Percentiles rank a stretch among this genome's conserved stretches.
These are phyloP conservation scores for Coemansia sp. DNA, from an alignment of 192 early-diverging fungal species.

Conservation along the genomic window DNA sequence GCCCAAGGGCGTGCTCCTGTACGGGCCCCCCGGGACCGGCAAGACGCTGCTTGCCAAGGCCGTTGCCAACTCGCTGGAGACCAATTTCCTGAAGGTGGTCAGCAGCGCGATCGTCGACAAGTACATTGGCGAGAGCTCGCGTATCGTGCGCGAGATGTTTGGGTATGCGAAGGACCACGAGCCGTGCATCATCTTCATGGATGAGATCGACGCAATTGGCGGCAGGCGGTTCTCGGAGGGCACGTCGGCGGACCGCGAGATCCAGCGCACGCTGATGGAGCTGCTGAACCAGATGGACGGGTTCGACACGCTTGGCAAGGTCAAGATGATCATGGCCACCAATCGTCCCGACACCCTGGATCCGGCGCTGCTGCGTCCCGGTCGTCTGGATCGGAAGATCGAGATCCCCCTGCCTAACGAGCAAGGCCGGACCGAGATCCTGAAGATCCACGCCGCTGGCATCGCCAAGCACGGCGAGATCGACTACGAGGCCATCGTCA, in stretches of 20 bases:
- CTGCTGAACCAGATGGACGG: slow-evolving; percentile 99
- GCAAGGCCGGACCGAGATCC: slow-evolving; percentile 91
- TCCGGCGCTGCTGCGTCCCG: slow-evolving; percentile 94
- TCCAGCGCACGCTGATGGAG: slow-evolving; percentile 99
- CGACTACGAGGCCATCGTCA: slow-evolving; percentile 98
- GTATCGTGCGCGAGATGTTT: slow-evolving; percentile 99
- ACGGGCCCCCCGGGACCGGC: slow-evolving; percentile 96
- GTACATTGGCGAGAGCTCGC: slow-evolving; percentile 98
- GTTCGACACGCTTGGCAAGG: slow-evolving; percentile 97
- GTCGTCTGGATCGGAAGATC: slow-evolving; percentile 97
- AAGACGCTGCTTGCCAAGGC: slow-evolving; percentile 97
- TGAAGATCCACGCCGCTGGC: slow-evolving; percentile 92
- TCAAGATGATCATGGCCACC: slow-evolving; percentile 99
- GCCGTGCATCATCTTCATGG: slow-evolving; percentile 99
- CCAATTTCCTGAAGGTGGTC: slow-evolving; percentile 98
- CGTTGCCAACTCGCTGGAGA: slow-evolving; percentile 95
- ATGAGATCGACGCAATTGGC: slow-evolving; percentile 99
- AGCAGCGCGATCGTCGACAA: slow-evolving; percentile 99
- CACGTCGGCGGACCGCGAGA: slow-evolving; percentile 99
- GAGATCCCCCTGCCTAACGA: slow-evolving; percentile 99
- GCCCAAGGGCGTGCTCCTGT: slow-evolving; percentile 96
- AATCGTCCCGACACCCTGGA: slow-evolving; percentile 99
- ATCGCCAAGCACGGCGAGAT: slow-evolving; percentile 98
- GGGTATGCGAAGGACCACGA: slow-evolving; percentile 99
- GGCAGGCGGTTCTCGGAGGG: slow-evolving; percentile 98